Conservation (phyloP, 805 yeast species). For the Kluyveromyces siamensis region DNA sequence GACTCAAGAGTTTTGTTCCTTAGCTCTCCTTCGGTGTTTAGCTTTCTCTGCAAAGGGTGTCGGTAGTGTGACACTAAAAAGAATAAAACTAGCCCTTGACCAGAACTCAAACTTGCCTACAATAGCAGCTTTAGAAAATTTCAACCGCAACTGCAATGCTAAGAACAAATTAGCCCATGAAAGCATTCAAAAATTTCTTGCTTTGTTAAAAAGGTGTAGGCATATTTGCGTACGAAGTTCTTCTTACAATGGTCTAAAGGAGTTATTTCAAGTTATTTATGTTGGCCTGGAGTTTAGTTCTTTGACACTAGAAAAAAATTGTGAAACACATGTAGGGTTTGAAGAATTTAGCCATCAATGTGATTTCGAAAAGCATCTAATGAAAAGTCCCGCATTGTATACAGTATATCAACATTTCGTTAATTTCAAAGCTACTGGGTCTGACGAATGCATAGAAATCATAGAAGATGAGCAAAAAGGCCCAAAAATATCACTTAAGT, state of each 20-base stretch:
- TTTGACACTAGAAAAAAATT: too few relatives aligned
- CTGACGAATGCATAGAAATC: background rate
- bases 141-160: background rate
- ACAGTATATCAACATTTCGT: background rate
- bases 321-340: background rate
- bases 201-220: background rate
- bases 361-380: background rate
- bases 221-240: background rate
- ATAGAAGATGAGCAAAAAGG: background rate
- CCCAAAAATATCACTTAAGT: too few relatives aligned
- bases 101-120: background rate
- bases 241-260: background rate
- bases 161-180: background rate
- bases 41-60: constrained; percentile 57
- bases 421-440: background rate
- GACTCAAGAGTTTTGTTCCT: constrained; percentile 46
- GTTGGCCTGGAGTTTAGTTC: background rate
- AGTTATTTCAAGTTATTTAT: background rate
- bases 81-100: constrained; percentile 5
- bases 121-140: background rate
- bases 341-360: background rate
- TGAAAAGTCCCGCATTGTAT: background rate
- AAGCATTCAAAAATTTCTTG: background rate
- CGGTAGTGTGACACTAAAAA: constrained; percentile 45
- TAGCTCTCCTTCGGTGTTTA: constrained; percentile 51